phyloP scores from a whole-genome alignment of 1,139 yeast species.

The Kodamaea sp. region DNA sequence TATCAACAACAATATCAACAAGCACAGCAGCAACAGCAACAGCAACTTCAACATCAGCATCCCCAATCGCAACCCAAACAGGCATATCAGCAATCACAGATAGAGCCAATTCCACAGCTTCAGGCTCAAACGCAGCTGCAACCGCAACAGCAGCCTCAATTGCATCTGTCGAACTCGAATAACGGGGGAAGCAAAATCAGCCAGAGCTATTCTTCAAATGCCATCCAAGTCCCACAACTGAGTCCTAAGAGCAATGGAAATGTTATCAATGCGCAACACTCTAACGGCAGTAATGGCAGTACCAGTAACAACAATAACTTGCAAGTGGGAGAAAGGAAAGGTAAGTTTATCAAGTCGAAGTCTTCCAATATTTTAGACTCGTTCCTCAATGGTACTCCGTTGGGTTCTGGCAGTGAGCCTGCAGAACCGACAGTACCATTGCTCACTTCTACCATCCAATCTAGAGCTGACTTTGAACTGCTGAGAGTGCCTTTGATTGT shows the following conservation, averaged over 20 bases:
- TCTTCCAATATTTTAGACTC: conserved; percentile 51
- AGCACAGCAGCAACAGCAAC: conserved; percentile 1
- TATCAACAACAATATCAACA: conserved; percentile 4
- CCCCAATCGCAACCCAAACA: conserved; percentile 1
- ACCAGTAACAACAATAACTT: conserved; percentile 3
- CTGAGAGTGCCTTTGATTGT: conserved; percentile 69
- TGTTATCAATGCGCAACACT: background rate
- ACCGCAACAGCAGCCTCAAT: conserved; percentile 3
- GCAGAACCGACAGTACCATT: conserved; percentile 27
- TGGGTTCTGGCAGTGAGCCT: conserved; percentile 12
- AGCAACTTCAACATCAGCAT: conserved; percentile 1
- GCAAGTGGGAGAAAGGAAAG: conserved; percentile 12
- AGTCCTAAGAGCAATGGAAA: conserved; percentile 9
- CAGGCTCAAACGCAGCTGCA: conserved; percentile 5
- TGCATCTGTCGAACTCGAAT: conserved; percentile 1
- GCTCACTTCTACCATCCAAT: conserved; percentile 54
- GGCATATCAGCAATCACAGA: conserved; percentile 1
- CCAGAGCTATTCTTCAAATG: conserved; percentile 17
- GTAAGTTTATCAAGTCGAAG: conserved; percentile 41
- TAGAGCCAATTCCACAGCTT: conserved; percentile 2
- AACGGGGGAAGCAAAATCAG: conserved; percentile 13
- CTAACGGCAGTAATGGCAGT: conserved; percentile 7
- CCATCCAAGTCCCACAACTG: conserved; percentile 15
- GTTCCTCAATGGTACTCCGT: conserved; percentile 28
- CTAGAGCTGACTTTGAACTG: conserved; percentile 61